phyloP scores from a whole-genome alignment of 2,329 filamentous ascomycete species.

The Ascochyta rabiei region DNA sequence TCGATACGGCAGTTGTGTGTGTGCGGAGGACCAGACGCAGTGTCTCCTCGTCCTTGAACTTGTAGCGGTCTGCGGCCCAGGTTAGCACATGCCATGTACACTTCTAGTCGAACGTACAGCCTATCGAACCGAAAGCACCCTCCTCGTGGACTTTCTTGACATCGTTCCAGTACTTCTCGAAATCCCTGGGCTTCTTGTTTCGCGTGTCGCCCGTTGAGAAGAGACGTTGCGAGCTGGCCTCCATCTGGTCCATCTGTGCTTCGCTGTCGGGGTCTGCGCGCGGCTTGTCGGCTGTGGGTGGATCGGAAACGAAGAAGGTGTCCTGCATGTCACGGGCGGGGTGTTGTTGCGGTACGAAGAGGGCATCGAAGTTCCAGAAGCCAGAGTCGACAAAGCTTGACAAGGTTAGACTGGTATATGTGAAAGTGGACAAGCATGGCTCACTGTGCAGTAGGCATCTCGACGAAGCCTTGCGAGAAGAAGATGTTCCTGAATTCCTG shows the following conservation, averaged over 20 bases:
- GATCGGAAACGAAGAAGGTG: slow-evolving; percentile 97
- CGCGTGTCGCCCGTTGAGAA: slow-evolving; percentile 60
- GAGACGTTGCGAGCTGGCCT: slow-evolving; percentile 57
- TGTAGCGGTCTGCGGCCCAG: slow-evolving; percentile 70
- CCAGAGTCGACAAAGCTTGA: slow-evolving; percentile 84
- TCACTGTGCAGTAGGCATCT: slow-evolving; percentile 89
- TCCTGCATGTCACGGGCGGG: slow-evolving; percentile 97
- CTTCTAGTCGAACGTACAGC: slow-evolving; percentile 56
- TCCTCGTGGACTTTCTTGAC: slow-evolving; percentile 85
- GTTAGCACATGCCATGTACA: background rate
- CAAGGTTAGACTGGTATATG: slow-evolving; percentile 11
- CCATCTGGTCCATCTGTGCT: slow-evolving; percentile 56
- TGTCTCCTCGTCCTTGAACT: slow-evolving; percentile 87
- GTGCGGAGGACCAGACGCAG: slow-evolving; percentile 88
- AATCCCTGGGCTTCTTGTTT: slow-evolving; percentile 64
- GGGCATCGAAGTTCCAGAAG: slow-evolving; percentile 98
- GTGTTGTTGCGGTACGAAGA: slow-evolving; percentile 97
- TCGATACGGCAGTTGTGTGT: slow-evolving; percentile 91
- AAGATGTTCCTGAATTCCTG: slow-evolving; percentile 97
- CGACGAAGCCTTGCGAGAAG: slow-evolving; percentile 98
- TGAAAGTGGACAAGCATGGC: slow-evolving; percentile 4
- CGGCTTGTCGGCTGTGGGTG: slow-evolving; percentile 72
- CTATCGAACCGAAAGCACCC: slow-evolving; percentile 92
- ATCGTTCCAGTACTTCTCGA: slow-evolving; percentile 86
- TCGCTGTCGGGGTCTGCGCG: slow-evolving; percentile 61